These are phyloP conservation scores for Vitis cinerea DNA, from an alignment of 164 flowering plant species.

Conservation along the genomic window DNA sequence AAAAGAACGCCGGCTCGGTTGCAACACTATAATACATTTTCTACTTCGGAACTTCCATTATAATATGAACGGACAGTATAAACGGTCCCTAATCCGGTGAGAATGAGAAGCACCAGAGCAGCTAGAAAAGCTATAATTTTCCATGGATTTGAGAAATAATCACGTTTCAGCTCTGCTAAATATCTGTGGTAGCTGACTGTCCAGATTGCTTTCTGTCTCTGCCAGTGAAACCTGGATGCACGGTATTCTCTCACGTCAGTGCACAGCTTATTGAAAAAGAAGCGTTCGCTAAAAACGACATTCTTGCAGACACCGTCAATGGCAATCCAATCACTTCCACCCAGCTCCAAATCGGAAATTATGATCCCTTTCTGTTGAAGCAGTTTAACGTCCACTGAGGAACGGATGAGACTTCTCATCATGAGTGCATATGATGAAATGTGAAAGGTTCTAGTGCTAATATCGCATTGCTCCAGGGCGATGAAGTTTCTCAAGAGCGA, in stretches of 20 bases:
- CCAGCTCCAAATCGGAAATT: neutral
- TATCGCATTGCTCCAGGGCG: slow-evolving; percentile 26
- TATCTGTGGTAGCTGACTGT: no score
- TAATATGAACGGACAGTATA: no score
- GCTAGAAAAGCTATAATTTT: no score
- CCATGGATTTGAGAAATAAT: no score
- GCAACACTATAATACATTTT: no score
- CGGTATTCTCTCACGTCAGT: slow-evolving; percentile 11
- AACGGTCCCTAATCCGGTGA: no score
- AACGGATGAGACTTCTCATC: slow-evolving; percentile 17
- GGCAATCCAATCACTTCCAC: slow-evolving; percentile 5
- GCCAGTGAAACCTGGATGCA: neutral
- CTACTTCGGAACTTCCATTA: no score
- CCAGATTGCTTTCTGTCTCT: no score
- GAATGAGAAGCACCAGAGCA: no score
- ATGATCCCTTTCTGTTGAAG: slow-evolving; percentile 16
- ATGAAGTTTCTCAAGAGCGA: slow-evolving; percentile 26
- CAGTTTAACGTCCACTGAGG: slow-evolving; percentile 15
- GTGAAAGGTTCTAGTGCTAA: neutral
- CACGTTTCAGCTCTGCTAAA: no score
- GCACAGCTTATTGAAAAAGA: slow-evolving; percentile 23
- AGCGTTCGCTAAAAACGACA: slow-evolving; percentile 7
- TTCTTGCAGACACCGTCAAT: slow-evolving; percentile 19
- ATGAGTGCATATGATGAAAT: slow-evolving; percentile 28
- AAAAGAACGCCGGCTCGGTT: no score